A percentile compares a stretch with the other conserved stretches of the same genome.
phyloP scores from a whole-genome alignment of 345 rosid genomes.

The Barbarea vulgaris region DNA sequence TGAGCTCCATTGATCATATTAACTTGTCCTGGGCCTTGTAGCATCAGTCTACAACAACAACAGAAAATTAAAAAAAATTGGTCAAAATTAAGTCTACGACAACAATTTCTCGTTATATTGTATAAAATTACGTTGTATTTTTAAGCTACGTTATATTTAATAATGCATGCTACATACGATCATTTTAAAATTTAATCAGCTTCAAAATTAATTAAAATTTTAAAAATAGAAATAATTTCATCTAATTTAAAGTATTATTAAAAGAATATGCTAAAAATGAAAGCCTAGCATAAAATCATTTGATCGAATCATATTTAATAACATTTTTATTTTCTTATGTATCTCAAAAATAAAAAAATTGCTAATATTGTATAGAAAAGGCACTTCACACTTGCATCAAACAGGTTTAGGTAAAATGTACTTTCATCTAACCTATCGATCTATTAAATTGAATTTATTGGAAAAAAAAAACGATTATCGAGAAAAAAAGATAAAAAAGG shows the following conservation, averaged over 20 bases:
- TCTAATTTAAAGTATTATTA: not conserved
- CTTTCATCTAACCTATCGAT: conserved; percentile 17
- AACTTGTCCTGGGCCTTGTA: not conserved
- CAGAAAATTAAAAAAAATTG: no score
- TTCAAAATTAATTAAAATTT: not conserved
- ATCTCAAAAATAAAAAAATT: not conserved
- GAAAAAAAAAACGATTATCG: no score
- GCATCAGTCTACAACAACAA: not conserved
- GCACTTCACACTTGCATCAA: not conserved
- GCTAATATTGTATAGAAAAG: not conserved
- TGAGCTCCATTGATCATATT: not conserved
- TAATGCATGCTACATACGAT: not conserved
- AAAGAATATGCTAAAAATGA: not conserved
- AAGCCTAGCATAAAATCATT: not conserved
- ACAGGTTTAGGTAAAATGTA: conserved; percentile 5
- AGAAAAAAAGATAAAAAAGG: no score
- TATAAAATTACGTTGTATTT: not conserved
- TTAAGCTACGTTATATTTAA: not conserved
- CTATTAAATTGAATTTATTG: not conserved
- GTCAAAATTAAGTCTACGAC: no score
- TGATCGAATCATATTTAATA: conserved; percentile 1
- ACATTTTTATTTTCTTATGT: not conserved
- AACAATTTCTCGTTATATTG: not conserved
- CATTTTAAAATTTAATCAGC: not conserved
- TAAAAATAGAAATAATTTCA: not conserved